Evolutionary conservation across 257 asterid species (phyloP).

Genomic region (Rehmannia glutinosa): DNA sequence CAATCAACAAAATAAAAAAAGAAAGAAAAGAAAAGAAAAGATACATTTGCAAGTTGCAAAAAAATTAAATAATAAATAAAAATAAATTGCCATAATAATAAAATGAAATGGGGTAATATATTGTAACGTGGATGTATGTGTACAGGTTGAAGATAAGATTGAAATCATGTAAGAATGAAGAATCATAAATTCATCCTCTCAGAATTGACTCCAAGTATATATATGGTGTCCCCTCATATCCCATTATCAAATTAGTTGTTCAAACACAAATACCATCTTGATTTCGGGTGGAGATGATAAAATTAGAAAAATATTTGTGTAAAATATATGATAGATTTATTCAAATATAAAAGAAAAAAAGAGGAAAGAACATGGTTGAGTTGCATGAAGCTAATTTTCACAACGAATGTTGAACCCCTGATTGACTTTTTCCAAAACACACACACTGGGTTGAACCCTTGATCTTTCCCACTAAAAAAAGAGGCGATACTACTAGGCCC

Average conservation of each 20-base stretch:
- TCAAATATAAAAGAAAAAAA: no score
- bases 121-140: conserved; percentile 11
- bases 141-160: conserved; percentile 18
- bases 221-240: neutral
- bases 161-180: neutral
- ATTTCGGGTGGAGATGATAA: neutral
- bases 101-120: conserved; percentile 14
- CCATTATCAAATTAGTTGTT: neutral
- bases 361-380: no score
- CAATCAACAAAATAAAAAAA: no score
- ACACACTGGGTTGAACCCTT: no score
- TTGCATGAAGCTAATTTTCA: no score
- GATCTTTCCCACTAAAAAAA: no score
- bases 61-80: neutral
- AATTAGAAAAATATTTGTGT: no score
- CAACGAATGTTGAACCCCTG: no score
- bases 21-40: neutral
- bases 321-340: no score
- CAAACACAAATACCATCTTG: no score
- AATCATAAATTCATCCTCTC: conserved; percentile 8
- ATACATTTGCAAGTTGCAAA: no score
- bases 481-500: neutral
- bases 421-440: no score
- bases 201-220: neutral
- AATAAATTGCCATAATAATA: neutral